These are phyloP conservation scores for Mucor circinelloides DNA, from an alignment of 371 early-diverging fungal species.

Conservation along the genomic window DNA sequence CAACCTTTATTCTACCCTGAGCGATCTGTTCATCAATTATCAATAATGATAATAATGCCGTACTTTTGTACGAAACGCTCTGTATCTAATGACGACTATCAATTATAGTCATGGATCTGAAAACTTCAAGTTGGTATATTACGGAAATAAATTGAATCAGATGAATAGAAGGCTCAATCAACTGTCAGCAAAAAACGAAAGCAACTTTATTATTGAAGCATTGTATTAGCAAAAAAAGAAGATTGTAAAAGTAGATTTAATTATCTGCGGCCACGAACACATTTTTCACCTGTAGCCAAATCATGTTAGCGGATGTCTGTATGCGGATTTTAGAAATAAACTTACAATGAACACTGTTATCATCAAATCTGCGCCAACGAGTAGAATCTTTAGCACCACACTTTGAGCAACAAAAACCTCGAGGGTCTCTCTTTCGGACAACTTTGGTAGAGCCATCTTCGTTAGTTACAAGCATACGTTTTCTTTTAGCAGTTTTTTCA, in stretches of 20 bases:
- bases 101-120: no score
- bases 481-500: slow-evolving; percentile 20
- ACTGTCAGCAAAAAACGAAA: not conserved
- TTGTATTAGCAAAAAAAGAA: not conserved
- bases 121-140: no score
- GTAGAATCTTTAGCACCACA: slow-evolving; percentile 17
- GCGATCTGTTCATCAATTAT: no score
- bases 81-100: no score
- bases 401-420: slow-evolving; percentile 2
- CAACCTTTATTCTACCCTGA: no score
- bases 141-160: no score
- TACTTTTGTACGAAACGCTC: no score
- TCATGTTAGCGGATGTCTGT: not conserved
- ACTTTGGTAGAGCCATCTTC: slow-evolving; percentile 19
- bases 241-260: no score
- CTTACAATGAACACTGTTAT: not conserved
- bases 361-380: slow-evolving; percentile 24
- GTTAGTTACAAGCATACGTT: slow-evolving; percentile 22
- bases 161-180: no score
- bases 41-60: no score
- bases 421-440: slow-evolving; percentile 17
- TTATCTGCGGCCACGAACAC: not conserved
- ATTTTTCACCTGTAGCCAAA: not conserved
- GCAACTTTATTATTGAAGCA: not conserved
- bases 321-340: not conserved